Evolutionary conservation across 2,329 filamentous ascomycete genomes (phyloP).

Genomic region (Stagonosporopsis tanaceti): DNA sequence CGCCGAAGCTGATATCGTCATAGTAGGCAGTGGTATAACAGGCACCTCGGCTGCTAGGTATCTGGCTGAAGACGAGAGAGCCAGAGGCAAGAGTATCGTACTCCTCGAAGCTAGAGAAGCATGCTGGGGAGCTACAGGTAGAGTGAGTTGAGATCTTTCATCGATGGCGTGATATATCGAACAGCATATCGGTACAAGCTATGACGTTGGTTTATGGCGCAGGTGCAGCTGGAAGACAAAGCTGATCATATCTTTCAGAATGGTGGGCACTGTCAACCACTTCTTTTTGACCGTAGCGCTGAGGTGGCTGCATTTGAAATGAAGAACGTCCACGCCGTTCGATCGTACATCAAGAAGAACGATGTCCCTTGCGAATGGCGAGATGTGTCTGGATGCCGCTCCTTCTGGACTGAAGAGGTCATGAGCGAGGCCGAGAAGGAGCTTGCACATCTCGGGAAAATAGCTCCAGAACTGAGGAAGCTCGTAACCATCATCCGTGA

Average conservation of each 20-base stretch:
- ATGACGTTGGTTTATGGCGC: too few species aligned
- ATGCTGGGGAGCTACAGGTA: conserved; percentile 84
- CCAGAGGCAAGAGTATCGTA: conserved; percentile 64
- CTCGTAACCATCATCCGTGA: conserved; percentile 52
- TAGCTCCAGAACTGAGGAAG: conserved; percentile 65
- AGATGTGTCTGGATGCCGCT: conserved; percentile 68
- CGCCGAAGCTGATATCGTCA: conserved; percentile 68
- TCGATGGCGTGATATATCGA: not conserved
- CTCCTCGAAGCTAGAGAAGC: conserved; percentile 81
- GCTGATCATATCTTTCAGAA: conserved; percentile 46
- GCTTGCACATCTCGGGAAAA: conserved; percentile 60
- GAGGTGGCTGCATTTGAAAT: conserved; percentile 76
- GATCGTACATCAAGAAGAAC: conserved; percentile 64
- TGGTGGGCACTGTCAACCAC: conserved; percentile 74
- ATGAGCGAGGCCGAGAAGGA: conserved; percentile 61
- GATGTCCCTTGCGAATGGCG: conserved; percentile 75
- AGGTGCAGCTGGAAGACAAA: not conserved
- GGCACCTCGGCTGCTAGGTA: conserved; percentile 75
- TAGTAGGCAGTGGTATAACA: conserved; percentile 79
- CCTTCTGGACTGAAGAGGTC: conserved; percentile 65
- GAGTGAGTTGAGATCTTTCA: conserved; percentile 59
- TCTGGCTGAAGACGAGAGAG: conserved; percentile 57
- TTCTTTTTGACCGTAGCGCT: conserved; percentile 67
- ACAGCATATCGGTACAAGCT: not conserved
- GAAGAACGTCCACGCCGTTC: conserved; percentile 69